Base-by-base conservation (phyloP, 78 protist genomes). In the Speleostelium caveatum region DNA sequence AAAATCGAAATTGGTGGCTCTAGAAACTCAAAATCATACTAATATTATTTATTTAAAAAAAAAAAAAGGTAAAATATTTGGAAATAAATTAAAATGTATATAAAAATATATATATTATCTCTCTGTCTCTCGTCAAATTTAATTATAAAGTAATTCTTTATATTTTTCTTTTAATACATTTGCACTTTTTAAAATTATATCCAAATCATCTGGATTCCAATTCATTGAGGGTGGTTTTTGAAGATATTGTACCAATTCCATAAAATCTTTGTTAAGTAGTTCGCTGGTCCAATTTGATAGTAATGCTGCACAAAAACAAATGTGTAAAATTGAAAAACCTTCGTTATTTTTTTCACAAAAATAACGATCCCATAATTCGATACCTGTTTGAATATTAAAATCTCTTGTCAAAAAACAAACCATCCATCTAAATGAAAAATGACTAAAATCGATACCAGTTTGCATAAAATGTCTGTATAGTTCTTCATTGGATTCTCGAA, bases 391-490 rank as follows among this genome's bases (percentile, higher is more conserved):
- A 21, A 83, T 51, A 39, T 73, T 38, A 17, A 83, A 30, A 12
- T 83, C 91, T 22, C 91, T 55, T 0, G 75, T 69, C 12, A 83
- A 42, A 53, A 83, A 83, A 53, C 91, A 83, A 69, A 83, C 91
- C 91, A 83, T 83, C 91, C 91, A 83, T 58, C 91, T 38, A 36
- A 83, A 83, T 58, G 78, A 51, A 24, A 83, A 83, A 83, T 83
- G 91, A 33, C 79, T 83, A 51, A 83, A 83, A 69, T 83, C 91
- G 5, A 83, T 35, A 24, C 39, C 80, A 24, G 53, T 59, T 0
- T 30, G 39, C 17, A 59, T 53, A 21, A 83, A 83, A 59, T 83
- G 91, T 60, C 39, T 67, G 45, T 83, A 83, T 14, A 83, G 49
- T 33, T 69, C 78, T 28, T 56, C 80, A 60, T 83, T 83, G 24